Percentiles rank a stretch among this genome's conserved stretches.
phyloP scores from a whole-genome alignment of 2,329 filamentous ascomycete genomes.

The Pseudocercospora vitis region DNA sequence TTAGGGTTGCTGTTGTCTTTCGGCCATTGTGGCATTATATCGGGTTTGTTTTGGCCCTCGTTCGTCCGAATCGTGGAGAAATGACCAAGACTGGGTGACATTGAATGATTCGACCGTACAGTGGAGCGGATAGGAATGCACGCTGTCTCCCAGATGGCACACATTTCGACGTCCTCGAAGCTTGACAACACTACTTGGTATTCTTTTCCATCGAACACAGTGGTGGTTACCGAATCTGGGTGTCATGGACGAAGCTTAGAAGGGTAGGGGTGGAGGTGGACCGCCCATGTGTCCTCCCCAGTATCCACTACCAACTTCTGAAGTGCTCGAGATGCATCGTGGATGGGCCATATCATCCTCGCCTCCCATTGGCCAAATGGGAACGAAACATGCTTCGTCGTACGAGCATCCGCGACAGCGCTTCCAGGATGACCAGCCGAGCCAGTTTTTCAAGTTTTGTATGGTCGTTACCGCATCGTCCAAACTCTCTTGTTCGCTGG shows the following conservation, averaged over 20 bases:
- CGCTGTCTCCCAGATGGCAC: too few species aligned
- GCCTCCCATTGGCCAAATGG: slow-evolving; percentile 63
- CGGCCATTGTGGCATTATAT: too few species aligned
- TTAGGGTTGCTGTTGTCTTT: too few species aligned
- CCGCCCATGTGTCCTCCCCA: slow-evolving; percentile 23
- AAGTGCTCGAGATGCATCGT: slow-evolving; percentile 41
- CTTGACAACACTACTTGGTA: too few species aligned
- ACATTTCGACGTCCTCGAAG: too few species aligned
- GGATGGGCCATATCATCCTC: slow-evolving; percentile 56
- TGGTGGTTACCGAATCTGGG: too few species aligned
- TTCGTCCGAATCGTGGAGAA: too few species aligned
- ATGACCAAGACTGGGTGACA: too few species aligned
- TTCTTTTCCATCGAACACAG: too few species aligned
- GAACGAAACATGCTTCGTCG: slow-evolving; percentile 60
- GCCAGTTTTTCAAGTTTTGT: slow-evolving; percentile 47
- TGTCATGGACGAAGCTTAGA: neutral
- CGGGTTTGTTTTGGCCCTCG: too few species aligned
- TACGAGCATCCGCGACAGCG: slow-evolving; percentile 54
- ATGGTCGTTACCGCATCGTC: slow-evolving; percentile 38
- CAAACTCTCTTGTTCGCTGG: slow-evolving; percentile 19
- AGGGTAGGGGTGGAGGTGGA: neutral
- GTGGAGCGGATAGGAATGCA: too few species aligned
- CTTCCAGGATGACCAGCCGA: slow-evolving; percentile 63
- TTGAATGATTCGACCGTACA: too few species aligned
- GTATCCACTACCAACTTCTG: slow-evolving; percentile 22